These are phyloP conservation scores for Phytophthora citrophthora DNA, from an alignment of 352 stramenopile species.

Conservation along the genomic window DNA sequence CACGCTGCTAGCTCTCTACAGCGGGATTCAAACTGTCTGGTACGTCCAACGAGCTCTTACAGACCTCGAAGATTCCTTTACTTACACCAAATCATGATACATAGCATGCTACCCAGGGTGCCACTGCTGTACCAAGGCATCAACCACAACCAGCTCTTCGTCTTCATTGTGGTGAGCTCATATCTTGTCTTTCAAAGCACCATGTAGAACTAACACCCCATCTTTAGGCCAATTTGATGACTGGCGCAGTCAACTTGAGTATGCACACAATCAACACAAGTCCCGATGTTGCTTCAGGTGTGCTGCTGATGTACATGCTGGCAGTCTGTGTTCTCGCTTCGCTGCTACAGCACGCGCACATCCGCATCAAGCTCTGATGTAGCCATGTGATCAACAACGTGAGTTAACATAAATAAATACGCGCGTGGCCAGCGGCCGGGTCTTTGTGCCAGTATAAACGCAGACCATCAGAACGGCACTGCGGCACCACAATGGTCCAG, in stretches of 20 bases:
- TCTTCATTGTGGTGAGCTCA: conserved; percentile 73
- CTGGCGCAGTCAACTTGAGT: conserved; percentile 76
- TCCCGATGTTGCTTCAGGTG: conserved; percentile 34
- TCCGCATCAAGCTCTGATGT: conserved; percentile 78
- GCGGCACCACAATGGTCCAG: background rate
- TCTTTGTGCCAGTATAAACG: conserved; percentile 12
- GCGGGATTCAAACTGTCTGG: conserved; percentile 66
- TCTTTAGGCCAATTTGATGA: conserved; percentile 77
- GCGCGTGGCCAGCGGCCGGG: background rate
- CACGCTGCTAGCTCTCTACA: conserved; percentile 66
- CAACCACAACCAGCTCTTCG: conserved; percentile 86
- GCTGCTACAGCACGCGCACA: conserved; percentile 49
- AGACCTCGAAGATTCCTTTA: background rate
- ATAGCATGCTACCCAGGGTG: conserved; percentile 67
- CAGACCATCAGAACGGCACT: conserved; percentile 25
- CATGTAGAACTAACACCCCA: background rate
- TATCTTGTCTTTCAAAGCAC: background rate
- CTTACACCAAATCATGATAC: background rate
- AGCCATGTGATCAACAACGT: conserved; percentile 20
- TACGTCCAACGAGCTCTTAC: conserved; percentile 15
- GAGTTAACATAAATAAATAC: conserved; percentile 38
- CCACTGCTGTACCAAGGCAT: conserved; percentile 75
- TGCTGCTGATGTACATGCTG: conserved; percentile 76
- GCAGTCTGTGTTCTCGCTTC: conserved; percentile 60
- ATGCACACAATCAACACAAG: conserved; percentile 84